Evolutionary conservation across 1,284 basidiomycete genomes (phyloP).

Genomic region (Puccinia coronata): DNA sequence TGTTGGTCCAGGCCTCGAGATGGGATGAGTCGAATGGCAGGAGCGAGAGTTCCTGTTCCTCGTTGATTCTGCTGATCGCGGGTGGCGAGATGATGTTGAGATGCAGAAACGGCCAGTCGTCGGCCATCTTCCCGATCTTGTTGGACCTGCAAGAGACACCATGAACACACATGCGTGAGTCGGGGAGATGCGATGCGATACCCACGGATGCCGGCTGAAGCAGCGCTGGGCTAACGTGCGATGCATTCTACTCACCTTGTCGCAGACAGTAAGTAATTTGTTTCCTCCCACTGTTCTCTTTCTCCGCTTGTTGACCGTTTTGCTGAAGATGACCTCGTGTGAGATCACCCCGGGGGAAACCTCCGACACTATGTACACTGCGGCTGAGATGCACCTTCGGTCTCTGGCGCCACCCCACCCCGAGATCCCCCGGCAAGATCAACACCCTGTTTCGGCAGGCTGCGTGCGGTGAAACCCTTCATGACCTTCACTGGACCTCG

Average conservation of each 20-base stretch:
- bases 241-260: no score
- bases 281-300: neutral
- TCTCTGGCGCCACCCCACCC: neutral
- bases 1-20: slow-evolving; percentile 48
- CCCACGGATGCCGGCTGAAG: no score
- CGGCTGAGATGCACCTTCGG: neutral
- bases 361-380: neutral
- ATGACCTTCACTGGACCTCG: neutral
- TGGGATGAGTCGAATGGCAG: slow-evolving; percentile 39
- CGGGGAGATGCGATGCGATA: no score
- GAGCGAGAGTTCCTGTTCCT: slow-evolving; percentile 34
- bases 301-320: neutral
- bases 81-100: slow-evolving; percentile 36
- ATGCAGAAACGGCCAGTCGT: slow-evolving; percentile 47
- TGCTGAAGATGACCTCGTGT: neutral
- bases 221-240: no score
- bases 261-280: neutral
- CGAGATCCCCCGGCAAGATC: neutral
- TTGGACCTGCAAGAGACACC: neutral
- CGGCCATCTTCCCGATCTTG: slow-evolving; percentile 16
- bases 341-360: neutral
- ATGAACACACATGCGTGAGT: neutral
- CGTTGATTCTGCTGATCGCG: neutral
- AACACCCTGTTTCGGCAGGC: no score
- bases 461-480: neutral